A percentile compares a stretch with the other conserved stretches of the same genome.
These are phyloP conservation scores for Claviceps fusiformis DNA, from an alignment of 2,329 filamentous ascomycete species.

Conservation along the genomic window DNA sequence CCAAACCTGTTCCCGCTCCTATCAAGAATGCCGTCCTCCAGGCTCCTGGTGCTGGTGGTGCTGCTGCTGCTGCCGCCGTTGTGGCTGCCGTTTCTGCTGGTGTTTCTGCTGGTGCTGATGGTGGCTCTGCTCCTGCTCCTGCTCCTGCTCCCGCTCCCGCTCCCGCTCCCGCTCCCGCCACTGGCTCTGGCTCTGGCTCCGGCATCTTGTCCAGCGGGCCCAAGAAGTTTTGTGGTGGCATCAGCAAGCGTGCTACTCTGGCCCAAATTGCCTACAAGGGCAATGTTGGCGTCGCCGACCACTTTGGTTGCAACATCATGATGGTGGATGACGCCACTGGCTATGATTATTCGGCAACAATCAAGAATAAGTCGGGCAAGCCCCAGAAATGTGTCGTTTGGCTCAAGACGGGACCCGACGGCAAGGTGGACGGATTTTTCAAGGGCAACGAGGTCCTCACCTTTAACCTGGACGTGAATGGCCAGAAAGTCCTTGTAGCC, in stretches of 20 bases:
- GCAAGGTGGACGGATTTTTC: slow-evolving; percentile 35
- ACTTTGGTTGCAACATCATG: slow-evolving; percentile 41
- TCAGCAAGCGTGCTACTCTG: slow-evolving; percentile 31
- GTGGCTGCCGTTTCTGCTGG: too few relatives aligned
- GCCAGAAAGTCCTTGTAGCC: slow-evolving; percentile 28
- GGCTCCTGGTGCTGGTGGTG: too few relatives aligned
- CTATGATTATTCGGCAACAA: slow-evolving; percentile 32
- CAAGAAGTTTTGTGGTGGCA: slow-evolving; percentile 23
- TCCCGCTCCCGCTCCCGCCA: not conserved
- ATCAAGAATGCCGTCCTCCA: not conserved
- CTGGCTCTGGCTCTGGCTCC: slow-evolving; percentile 3
- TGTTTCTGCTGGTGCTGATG: too few relatives aligned
- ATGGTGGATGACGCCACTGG: slow-evolving; percentile 22
- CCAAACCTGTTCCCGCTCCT: not conserved
- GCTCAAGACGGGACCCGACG: slow-evolving; percentile 38
- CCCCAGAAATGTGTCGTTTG: slow-evolving; percentile 29
- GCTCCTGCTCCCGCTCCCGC: too few relatives aligned
- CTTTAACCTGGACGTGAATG: slow-evolving; percentile 26
- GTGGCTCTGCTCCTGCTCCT: not conserved
- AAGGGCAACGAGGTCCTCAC: slow-evolving; percentile 24
- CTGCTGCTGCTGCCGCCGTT: too few relatives aligned
- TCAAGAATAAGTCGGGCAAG: slow-evolving; percentile 23
- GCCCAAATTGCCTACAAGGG: slow-evolving; percentile 33
- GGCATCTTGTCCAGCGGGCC: too few relatives aligned
- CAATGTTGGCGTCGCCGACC: slow-evolving; percentile 27